Evolutionary conservation across 805 yeast species (phyloP).

Genomic region (Candida germanica): DNA sequence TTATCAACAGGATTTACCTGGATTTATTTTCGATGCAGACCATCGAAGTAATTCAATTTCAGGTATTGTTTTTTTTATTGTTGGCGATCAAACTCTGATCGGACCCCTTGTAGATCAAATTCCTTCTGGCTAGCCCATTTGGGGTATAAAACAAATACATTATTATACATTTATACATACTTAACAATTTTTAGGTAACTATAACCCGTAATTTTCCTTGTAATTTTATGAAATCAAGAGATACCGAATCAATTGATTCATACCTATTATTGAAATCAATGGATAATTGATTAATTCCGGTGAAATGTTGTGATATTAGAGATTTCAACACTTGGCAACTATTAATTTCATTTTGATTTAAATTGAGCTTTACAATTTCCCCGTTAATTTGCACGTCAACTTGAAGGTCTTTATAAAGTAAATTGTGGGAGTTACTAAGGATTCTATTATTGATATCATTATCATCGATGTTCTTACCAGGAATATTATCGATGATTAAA

Average conservation of each 20-base stretch:
- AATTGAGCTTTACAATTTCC: constrained; percentile 25
- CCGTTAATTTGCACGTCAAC: constrained; percentile 8
- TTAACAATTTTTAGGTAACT: no score
- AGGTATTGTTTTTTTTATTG: no score
- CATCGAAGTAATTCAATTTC: no score
- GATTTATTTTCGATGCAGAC: no score
- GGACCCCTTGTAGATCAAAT: no score
- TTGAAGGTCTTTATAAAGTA: constrained; percentile 9
- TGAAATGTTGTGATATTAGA: background rate
- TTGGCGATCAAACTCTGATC: no score
- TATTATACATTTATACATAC: no score
- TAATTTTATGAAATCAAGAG: constrained; percentile 9
- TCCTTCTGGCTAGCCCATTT: no score
- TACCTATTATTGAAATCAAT: constrained; percentile 24
- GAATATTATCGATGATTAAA: constrained; percentile 5
- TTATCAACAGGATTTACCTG: no score
- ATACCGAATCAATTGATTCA: constrained; percentile 26
- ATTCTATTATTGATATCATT: constrained; percentile 19
- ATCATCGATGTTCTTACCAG: constrained; percentile 9
- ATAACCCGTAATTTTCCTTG: background rate
- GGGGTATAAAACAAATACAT: no score
- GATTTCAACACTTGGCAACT: constrained; percentile 24
- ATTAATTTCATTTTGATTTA: constrained; percentile 21
- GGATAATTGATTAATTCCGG: constrained; percentile 23
- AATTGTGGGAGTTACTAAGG: constrained; percentile 19